Evolutionary conservation across 2,329 filamentous ascomycete species (phyloP).

Genomic region (Nemania serpens): DNA sequence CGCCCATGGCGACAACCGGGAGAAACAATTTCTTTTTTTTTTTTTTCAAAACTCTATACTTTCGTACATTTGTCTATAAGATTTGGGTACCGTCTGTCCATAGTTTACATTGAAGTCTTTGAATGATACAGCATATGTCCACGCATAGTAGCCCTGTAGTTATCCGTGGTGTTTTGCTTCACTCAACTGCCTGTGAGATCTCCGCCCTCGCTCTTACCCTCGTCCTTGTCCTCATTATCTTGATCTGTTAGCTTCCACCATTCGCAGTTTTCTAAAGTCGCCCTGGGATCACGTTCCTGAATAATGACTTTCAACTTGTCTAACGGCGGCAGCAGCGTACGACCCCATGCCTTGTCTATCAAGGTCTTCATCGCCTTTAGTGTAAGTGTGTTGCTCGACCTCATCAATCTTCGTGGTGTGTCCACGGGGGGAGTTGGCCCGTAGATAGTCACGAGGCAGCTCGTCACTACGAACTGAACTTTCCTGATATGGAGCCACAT

Average conservation of each 20-base stretch:
- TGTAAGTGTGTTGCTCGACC: slow-evolving; percentile 37
- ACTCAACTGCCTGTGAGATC: neutral
- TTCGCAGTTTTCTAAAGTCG: slow-evolving; percentile 1
- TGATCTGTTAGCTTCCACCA: neutral
- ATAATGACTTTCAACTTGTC: slow-evolving; percentile 36
- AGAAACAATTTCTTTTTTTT: neutral
- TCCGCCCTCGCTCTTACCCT: neutral
- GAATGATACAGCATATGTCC: neutral
- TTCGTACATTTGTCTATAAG: slow-evolving; percentile 6
- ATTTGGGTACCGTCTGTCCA: slow-evolving; percentile 13
- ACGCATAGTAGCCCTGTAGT: neutral
- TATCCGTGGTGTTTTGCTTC: neutral
- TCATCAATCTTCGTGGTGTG: slow-evolving; percentile 29
- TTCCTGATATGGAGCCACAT: slow-evolving; percentile 31
- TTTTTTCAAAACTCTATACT: slow-evolving; percentile 10
- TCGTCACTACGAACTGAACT: slow-evolving; percentile 38
- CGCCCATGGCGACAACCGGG: neutral
- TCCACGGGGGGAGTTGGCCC: slow-evolving; percentile 33
- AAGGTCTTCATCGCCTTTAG: slow-evolving; percentile 43
- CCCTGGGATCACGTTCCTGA: slow-evolving; percentile 26
- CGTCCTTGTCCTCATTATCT: neutral
- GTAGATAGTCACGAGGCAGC: slow-evolving; percentile 44
- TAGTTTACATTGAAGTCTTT: slow-evolving; percentile 3
- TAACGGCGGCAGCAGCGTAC: slow-evolving; percentile 40
- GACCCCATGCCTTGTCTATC: slow-evolving; percentile 47